Evolutionary conservation across 495 filamentous ascomycete genomes (phyloP).

Genomic region (Neurospora tetraspora): DNA sequence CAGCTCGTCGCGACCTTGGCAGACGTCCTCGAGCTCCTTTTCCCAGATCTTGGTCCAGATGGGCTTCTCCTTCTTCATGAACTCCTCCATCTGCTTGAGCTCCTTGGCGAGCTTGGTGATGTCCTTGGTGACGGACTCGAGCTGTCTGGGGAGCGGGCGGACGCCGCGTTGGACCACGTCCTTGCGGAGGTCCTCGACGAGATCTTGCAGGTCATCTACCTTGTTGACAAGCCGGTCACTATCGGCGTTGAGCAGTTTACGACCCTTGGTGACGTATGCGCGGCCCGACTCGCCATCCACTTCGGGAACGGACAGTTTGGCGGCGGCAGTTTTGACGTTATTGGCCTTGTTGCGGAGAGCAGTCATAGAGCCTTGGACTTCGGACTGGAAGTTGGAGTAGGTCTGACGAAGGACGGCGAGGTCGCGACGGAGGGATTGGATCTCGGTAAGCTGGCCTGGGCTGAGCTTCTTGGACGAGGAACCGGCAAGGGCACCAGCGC

Average conservation of each 20-base stretch:
- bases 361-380: constrained; percentile 80
- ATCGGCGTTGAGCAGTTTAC: constrained; percentile 72
- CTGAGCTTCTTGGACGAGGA: constrained; percentile 25
- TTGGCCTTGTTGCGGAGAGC: constrained; percentile 68
- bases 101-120: constrained; percentile 71
- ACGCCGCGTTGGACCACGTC: constrained; percentile 92
- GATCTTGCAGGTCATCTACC: constrained; percentile 92
- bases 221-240: constrained; percentile 79
- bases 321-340: constrained; percentile 65
- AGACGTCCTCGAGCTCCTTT: constrained; percentile 86
- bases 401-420: constrained; percentile 89
- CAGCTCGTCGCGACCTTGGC: constrained; percentile 85
- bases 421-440: constrained; percentile 79
- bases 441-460: constrained; percentile 53
- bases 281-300: constrained; percentile 65
- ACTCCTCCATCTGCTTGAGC: constrained; percentile 92
- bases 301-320: constrained; percentile 52
- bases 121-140: constrained; percentile 80
- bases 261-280: constrained; percentile 72
- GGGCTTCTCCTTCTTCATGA: constrained; percentile 81
- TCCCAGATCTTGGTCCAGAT: constrained; percentile 99
- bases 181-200: constrained; percentile 94
- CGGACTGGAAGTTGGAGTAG: constrained; percentile 79
- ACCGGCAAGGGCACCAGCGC: not conserved
- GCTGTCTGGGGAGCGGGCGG: constrained; percentile 79